Evolutionary conservation across 2,329 filamentous ascomycete genomes (phyloP).

Genomic region (Beauveria asiatica): DNA sequence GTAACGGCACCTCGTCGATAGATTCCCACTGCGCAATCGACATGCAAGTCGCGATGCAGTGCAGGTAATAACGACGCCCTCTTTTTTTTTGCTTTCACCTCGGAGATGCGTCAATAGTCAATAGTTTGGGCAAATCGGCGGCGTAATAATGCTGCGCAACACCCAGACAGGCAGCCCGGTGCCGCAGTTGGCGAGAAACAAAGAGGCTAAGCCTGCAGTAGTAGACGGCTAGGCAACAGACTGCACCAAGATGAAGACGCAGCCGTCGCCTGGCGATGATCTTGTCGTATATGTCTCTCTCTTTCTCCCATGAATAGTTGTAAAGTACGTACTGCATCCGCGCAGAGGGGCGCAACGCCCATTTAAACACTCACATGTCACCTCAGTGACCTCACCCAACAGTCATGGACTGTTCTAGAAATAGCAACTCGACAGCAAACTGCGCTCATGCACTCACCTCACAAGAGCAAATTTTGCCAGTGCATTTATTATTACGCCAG

Average conservation of each 20-base stretch:
- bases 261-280: neutral
- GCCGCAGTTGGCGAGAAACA: neutral
- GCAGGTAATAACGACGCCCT: neutral
- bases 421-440: neutral
- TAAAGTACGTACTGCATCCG: neutral
- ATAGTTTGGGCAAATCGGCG: neutral
- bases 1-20: neutral
- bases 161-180: neutral
- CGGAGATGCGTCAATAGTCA: neutral
- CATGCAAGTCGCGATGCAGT: slow-evolving; percentile 2
- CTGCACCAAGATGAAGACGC: neutral
- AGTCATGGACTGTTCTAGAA: slow-evolving; percentile 1
- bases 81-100: neutral
- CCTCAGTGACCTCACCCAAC: neutral
- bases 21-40: slow-evolving; percentile 8
- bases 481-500: neutral
- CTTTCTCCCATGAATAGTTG: neutral
- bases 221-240: neutral
- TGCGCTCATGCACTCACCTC: neutral
- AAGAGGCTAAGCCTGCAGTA: neutral
- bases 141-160: neutral
- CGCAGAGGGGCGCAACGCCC: neutral
- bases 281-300: neutral
- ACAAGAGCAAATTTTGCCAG: neutral
- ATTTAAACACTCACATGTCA: neutral